Conservation (phyloP, 495 filamentous ascomycete genomes). For the Neurospora sp. region DNA sequence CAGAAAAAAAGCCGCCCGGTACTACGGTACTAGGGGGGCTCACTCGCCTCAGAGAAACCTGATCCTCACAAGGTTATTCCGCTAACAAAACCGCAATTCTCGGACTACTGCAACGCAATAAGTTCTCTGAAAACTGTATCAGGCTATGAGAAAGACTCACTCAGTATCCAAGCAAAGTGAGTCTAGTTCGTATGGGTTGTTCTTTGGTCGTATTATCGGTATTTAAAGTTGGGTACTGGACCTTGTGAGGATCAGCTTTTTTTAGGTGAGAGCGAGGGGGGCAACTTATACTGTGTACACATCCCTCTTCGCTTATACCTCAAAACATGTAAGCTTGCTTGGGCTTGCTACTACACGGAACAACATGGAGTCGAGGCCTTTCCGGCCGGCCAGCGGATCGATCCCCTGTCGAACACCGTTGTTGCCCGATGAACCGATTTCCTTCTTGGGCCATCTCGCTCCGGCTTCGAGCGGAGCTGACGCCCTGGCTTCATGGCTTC, state of each 20-base stretch:
- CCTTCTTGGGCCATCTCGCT: conserved; percentile 17
- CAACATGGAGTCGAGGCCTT: conserved; percentile 1
- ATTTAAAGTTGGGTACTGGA: not conserved
- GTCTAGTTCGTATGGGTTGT: not conserved
- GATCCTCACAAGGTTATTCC: not conserved
- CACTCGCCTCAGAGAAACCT: not conserved
- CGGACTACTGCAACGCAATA: no score
- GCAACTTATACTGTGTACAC: not conserved
- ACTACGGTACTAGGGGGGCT: not conserved
- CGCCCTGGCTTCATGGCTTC: not conserved
- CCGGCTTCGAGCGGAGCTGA: conserved; percentile 21
- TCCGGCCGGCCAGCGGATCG: not conserved
- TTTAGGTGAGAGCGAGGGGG: not conserved
- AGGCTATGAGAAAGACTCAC: not conserved
- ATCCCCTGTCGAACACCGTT: conserved; percentile 5
- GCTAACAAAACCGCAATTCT: not conserved
- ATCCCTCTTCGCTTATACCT: conserved; percentile 1
- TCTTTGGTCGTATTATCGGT: not conserved
- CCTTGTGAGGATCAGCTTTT: not conserved
- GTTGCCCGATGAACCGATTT: not conserved
- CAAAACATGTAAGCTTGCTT: conserved; percentile 1
- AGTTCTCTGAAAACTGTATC: not conserved
- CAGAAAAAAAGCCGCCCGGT: not conserved
- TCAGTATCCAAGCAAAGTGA: not conserved
- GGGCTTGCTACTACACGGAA: conserved; percentile 2